Conservation (phyloP, 148 eudicot species). For the Selenicereus undatus region DNA sequence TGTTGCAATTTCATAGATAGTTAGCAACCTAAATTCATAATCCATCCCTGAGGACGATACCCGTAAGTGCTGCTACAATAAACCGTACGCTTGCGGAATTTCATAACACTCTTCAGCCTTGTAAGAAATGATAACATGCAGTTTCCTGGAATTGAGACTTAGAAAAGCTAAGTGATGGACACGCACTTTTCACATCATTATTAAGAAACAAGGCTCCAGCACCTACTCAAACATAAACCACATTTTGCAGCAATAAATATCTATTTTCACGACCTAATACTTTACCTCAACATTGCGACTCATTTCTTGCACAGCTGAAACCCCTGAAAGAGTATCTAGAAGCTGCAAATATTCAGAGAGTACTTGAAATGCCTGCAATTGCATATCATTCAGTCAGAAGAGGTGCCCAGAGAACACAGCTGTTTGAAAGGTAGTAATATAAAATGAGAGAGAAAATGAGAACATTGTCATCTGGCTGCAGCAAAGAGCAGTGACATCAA, state of each 20-base stretch:
- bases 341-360: conserved; percentile 89
- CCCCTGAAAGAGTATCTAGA: conserved; percentile 69
- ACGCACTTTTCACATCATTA: background rate
- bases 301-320: conserved; percentile 88
- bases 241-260: background rate
- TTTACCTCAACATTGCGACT: conserved; percentile 87
- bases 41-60: no score
- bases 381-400: conserved; percentile 18
- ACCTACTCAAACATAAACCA: background rate
- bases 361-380: conserved; percentile 87
- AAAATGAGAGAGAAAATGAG: background rate
- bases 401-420: background rate
- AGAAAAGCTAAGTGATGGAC: background rate
- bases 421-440: background rate
- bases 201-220: conserved; percentile 2
- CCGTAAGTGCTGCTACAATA: no score
- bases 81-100: no score
- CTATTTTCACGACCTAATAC: conserved; percentile 6
- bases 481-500: background rate
- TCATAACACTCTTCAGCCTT: background rate
- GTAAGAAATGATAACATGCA: background rate
- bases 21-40: no score
- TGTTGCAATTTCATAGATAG: no score
- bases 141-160: background rate
- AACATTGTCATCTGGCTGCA: background rate